Conservation (phyloP, 768 basidiomycete species). For the Coprinopsis strossmayeri region DNA sequence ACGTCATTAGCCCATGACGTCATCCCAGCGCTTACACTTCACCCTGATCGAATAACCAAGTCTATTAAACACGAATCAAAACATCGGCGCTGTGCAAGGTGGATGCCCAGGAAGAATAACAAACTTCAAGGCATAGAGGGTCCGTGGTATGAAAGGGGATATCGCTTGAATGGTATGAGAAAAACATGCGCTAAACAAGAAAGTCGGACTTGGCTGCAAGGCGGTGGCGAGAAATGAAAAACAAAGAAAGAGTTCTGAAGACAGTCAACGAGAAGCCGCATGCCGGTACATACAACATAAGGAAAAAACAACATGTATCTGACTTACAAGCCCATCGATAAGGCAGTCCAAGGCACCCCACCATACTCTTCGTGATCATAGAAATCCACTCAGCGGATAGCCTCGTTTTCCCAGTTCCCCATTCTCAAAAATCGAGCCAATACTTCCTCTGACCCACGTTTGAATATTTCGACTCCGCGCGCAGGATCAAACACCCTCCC, state of each 20-base stretch:
- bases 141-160: constrained; percentile 1
- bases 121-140: too few relatives aligned
- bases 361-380: background rate
- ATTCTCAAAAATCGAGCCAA: constrained; percentile 77
- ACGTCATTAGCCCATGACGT: constrained; percentile 1
- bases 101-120: background rate
- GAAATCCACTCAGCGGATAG: constrained; percentile 14
- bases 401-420: constrained; percentile 63
- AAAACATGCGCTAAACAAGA: too few relatives aligned
- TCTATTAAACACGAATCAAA: too few relatives aligned
- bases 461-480: constrained; percentile 80
- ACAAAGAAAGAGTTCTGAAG: too few relatives aligned
- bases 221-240: too few relatives aligned
- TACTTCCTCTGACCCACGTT: constrained; percentile 83
- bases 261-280: too few relatives aligned
- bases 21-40: background rate
- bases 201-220: too few relatives aligned
- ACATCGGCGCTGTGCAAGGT: too few relatives aligned
- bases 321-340: background rate
- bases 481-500: constrained; percentile 82
- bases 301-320: too few relatives aligned
- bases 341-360: background rate
- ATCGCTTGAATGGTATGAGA: background rate
- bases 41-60: too few relatives aligned
- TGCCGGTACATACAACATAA: too few relatives aligned